Base-by-base conservation (phyloP, 257 asterid genomes). In the Oldenlandia corymbosa region DNA sequence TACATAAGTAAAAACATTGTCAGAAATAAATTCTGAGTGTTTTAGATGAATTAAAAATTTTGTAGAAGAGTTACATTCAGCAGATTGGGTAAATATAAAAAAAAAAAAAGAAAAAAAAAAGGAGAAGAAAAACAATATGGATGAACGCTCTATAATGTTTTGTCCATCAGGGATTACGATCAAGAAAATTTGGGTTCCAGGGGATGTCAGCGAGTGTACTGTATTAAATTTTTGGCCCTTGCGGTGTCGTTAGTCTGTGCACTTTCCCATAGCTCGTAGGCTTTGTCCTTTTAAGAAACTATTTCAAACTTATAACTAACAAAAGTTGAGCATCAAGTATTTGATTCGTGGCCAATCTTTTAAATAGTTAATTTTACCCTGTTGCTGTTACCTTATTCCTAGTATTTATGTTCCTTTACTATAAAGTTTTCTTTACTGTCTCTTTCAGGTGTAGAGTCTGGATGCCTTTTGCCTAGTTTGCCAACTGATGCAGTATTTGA, bases 401-500 rank as follows among this genome's bases (percentile, higher is more conserved):
- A 9, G 1, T 42, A 1, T 42, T 42, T 42, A 3, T 6, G 11
- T 42, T 42, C n/a, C n/a, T 17, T 17, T 17, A 28, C 41, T n/a
- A n/a, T n/a, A n/a, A n/a, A n/a, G n/a, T n/a, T n/a, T n/a, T 16
- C 26, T 31, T 17, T 13, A 1, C 6, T 55, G 47, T 31, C 51
- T 43, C n/a, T 65, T 73, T 58, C 67, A 45, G 69, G 58, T 53
- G 67, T 69, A 81, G 97, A 84, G 64, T 84, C 94, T 2, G 99
- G 97, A 60, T 93, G 99, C 80, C 97, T 93, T 74, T 75, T 93
- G 67, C 94, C 96, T 9, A 90, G 97, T 85, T 77, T 84, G 85
- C 97, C 99, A 23, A 83, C 99, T 14, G 99, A 93, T 55, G 90
- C 85, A 28, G 79, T 83, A 37, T 81, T 93, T 41, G 99, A 93